Evolutionary conservation across 768 basidiomycete genomes (phyloP).

Genomic region (Hysterangium stoloniferum): DNA sequence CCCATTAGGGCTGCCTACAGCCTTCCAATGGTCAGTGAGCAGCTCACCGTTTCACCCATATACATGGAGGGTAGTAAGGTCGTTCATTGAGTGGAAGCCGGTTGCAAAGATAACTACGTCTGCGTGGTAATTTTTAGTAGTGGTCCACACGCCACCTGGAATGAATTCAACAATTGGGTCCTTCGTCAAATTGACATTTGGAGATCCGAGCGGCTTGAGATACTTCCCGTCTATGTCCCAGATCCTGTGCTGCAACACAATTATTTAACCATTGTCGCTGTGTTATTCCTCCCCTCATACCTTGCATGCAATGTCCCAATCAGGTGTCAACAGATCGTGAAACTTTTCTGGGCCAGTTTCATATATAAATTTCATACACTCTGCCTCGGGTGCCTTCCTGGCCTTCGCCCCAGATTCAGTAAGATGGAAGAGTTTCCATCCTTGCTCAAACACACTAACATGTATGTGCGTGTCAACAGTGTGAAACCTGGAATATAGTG

Average conservation of each 20-base stretch:
- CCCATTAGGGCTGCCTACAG: constrained; percentile 11
- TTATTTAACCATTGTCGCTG: too few relatives aligned
- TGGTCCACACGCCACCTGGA: constrained; percentile 12
- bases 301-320: constrained; percentile 19
- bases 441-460: too few relatives aligned
- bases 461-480: too few relatives aligned
- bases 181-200: constrained; percentile 15
- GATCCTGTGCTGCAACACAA: constrained; percentile 15
- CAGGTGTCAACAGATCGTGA: constrained; percentile 16
- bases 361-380: too few relatives aligned
- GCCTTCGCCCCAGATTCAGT: too few relatives aligned
- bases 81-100: not conserved
- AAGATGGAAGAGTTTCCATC: too few relatives aligned
- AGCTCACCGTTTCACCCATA: constrained; percentile 11
- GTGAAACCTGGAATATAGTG: too few relatives aligned
- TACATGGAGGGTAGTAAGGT: constrained; percentile 8
- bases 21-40: constrained; percentile 13
- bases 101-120: constrained; percentile 19
- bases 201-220: constrained; percentile 10
- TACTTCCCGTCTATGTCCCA: constrained; percentile 16
- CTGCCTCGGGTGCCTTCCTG: too few relatives aligned
- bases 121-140: constrained; percentile 11
- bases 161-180: constrained; percentile 11
- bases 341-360: constrained; percentile 20
- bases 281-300: not conserved